Conservation (phyloP, 345 rosid species). For the Syzygium grande region DNA sequence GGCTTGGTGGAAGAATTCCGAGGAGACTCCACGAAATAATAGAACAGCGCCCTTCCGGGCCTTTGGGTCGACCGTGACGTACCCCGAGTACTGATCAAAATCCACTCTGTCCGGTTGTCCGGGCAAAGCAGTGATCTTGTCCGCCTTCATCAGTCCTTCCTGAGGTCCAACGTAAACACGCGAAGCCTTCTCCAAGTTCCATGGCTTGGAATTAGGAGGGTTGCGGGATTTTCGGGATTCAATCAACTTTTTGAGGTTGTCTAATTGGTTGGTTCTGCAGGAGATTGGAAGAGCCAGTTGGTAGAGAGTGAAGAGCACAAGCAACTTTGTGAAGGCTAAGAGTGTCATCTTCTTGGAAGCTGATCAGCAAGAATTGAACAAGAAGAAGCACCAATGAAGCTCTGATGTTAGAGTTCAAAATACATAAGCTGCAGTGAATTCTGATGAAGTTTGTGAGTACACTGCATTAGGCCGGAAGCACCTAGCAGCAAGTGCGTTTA, state of each 20-base stretch:
- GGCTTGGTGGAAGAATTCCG: constrained; percentile 28
- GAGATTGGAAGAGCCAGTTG: constrained; percentile 3
- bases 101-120: constrained; percentile 29
- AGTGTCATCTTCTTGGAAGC: background rate
- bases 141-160: constrained; percentile 10
- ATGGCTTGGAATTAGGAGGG: constrained; percentile 7
- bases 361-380: background rate
- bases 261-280: constrained; percentile 22
- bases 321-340: constrained; percentile 4
- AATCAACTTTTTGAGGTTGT: constrained; percentile 14
- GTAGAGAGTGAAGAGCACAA: constrained; percentile 3
- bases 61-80: constrained; percentile 21
- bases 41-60: constrained; percentile 22
- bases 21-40: constrained; percentile 32
- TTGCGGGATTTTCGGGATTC: constrained; percentile 13
- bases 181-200: background rate
- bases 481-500: background rate
- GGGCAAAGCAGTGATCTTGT: constrained; percentile 18
- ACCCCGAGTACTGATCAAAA: constrained; percentile 29
- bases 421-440: background rate
- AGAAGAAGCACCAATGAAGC: background rate
- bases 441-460: background rate
- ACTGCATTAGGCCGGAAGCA: background rate
- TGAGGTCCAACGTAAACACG: constrained; percentile 14
- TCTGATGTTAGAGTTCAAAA: background rate